Base-by-base conservation (phyloP, 495 filamentous ascomycete genomes). In the Lophiostoma macrostomum region DNA sequence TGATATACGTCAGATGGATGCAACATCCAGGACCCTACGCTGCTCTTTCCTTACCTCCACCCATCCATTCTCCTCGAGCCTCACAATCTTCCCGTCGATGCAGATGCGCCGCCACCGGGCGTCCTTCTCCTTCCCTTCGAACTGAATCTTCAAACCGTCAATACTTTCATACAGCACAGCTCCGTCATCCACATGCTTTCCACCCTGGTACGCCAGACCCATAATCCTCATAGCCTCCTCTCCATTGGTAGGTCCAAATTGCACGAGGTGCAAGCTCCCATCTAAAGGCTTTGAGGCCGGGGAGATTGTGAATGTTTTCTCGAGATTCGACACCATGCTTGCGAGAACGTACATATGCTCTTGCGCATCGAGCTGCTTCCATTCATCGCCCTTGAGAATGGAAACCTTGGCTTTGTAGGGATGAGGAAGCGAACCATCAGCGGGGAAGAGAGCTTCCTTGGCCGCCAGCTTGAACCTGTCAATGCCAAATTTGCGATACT, bases 391-490 rank as follows among this genome's bases (percentile, higher is more conserved):
- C 24, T 70, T 28, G 13, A 57, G 53, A 5, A 65, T 64, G 0
- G 74, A 77, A 0, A 95, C 77, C 20, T 63, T 62, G 0, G 84
- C 88, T 16, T 71, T 68, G 56, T 93, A 97, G 20, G 64, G 73
- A 68, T 96, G 91, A 20, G 83, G 76, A 28, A 69, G 56, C 25
- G 73, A 73, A 4, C 80, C 81, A 48, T 80, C 73, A 0, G 74
- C 65, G 0, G 84, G 84, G 32, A 71, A 76, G 10, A 95, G 71
- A 5, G 90, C 74, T 58, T 90, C 82, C 30, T 81, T 76, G 1
- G 87, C 91, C 0, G 88, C 90, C 76, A 93, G 84, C 47, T 83
- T 75, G 69, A 97, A 97, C 1, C 91, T 76, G 64, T 85, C 78
- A 1, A 73, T 74, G 4, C 91, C 91, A 64, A 79, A 80, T 47